Base-by-base conservation (phyloP, 1,284 basidiomycete species). In the Puccinia hordei region DNA sequence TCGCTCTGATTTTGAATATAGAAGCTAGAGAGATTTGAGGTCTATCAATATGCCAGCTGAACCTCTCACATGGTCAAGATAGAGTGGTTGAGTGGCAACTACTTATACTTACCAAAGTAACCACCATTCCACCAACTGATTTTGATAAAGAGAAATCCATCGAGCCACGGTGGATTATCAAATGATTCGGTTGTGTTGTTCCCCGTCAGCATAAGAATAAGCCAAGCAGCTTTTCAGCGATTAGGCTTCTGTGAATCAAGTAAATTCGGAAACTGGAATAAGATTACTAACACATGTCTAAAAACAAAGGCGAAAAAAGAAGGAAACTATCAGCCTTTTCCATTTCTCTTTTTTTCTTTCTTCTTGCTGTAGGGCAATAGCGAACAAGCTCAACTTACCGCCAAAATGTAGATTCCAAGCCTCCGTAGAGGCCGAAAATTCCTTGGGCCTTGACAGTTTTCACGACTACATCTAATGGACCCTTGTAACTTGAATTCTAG, bases 381-480 rank as follows among this genome's bases (percentile, higher is more conserved):
- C 30, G 10, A 15, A 55, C 44, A n/a, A n/a, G n/a, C n/a, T n/a
- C 41, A 53, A 33, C 69, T 6, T 81, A 92, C 92, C 93, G 90
- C 95, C 95, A 97, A 87, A 97, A 95, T 0, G 95, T 97, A 13
- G 93, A 90, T 86, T 97, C 95, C 92, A 97, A 95, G 46, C 95
- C 95, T 53, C 90, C 90, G 85, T 96, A 98, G 73, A 96, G 88
- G 59, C 94, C 95, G 0, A 96, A 87, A 8, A 92, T 73, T 51
- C 95, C 95, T 53, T 93, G 90, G 81, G 90, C 91, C 83, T 86
- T 89, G 73, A 97, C 86, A 38, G 94, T 89, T 83, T 92, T 90
- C 83, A 89, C 90, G 30, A 98, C 89, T 27, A 97, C 96, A 83
- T 97, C 95, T 86, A 94, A 89, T 0, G 96, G 95, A 1, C 96